Evolutionary conservation across 2,329 filamentous ascomycete genomes (phyloP), one percentile per base, ranked within the genome.

Genomic region (Aspergillus chevalieri): DNA sequence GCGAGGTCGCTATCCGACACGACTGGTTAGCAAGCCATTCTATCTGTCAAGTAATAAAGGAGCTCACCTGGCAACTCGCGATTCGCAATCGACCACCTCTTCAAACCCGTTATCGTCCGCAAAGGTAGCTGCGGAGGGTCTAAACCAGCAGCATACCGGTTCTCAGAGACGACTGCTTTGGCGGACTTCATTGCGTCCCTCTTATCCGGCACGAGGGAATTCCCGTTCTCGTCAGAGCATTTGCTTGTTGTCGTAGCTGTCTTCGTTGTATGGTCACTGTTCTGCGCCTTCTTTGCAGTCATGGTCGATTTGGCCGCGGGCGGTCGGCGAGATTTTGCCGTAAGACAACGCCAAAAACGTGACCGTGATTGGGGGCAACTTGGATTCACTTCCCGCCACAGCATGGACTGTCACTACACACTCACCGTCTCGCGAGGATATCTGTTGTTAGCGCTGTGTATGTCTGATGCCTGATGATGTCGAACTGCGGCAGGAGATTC

Each of bases 31-130:
- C 17, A 38, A 26, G n/a, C 10, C 10, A 17, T 5, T 22, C 28
- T 22, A 8, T 3, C 22, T n/a, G 10, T 21, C 24, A 43, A n/a
- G 14, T 36, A 41, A 21, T 22, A 19, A 28, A 44, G 28, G 41
- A 14, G 61, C 74, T 52, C 67, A 86, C 83, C 71, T 60, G 89
- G 88, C 30, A 93, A 76, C 52, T 85, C 79, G 64, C 82, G 85
- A 63, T 84, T 83, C 52, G 85, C 74, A 58, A 90, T 83, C 38
- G 89, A 95, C 91, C 91, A 96, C 58, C 91, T 78, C 68, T 85
- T 85, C 54, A 95, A 74, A 39, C 85, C 82, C 14, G 89, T 94
- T 52, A 87, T 70, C 1, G 89, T 94, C 58, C 73, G 65, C 33
- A 62, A 57, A 4, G 58, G 52, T 10, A 56, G 48, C 7, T 52